phyloP scores from a whole-genome alignment of 805 yeast genomes.

The Lipomyces yamadae region DNA sequence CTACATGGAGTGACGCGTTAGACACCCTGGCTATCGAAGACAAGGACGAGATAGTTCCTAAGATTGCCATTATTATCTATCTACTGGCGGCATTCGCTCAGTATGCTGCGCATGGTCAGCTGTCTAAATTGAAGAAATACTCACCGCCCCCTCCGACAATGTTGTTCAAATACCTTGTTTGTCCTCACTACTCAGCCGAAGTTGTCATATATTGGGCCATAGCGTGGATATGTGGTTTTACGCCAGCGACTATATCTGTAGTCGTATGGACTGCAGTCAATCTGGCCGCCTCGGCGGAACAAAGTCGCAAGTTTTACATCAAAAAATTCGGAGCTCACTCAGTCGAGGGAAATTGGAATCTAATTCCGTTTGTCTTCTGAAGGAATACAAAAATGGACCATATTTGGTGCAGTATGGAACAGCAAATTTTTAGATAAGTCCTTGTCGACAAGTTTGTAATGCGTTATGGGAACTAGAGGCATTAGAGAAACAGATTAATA shows the following conservation, averaged over 20 bases:
- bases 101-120: constrained; percentile 52
- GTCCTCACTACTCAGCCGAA: constrained; percentile 72
- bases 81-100: constrained; percentile 53
- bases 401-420: background rate
- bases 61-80: constrained; percentile 42
- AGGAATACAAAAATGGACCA: background rate
- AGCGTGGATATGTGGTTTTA: constrained; percentile 25
- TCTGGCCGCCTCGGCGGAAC: constrained; percentile 56
- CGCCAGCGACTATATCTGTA: constrained; percentile 37
- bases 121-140: constrained; percentile 60
- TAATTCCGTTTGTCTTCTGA: constrained; percentile 26
- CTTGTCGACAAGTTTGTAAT: background rate
- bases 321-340: constrained; percentile 32
- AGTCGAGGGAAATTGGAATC: constrained; percentile 22
- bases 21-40: background rate
- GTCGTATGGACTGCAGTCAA: constrained; percentile 49
- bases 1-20: constrained; percentile 17
- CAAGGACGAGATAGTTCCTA: background rate
- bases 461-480: background rate
- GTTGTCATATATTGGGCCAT: constrained; percentile 53
- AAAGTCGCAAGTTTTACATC: constrained; percentile 53
- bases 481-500: background rate
- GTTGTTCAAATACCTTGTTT: constrained; percentile 51
- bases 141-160: constrained; percentile 50
- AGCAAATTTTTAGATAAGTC: constrained; percentile 17